Conservation (phyloP, 2,329 filamentous ascomycete genomes). For the Clonostachys rosea region DNA sequence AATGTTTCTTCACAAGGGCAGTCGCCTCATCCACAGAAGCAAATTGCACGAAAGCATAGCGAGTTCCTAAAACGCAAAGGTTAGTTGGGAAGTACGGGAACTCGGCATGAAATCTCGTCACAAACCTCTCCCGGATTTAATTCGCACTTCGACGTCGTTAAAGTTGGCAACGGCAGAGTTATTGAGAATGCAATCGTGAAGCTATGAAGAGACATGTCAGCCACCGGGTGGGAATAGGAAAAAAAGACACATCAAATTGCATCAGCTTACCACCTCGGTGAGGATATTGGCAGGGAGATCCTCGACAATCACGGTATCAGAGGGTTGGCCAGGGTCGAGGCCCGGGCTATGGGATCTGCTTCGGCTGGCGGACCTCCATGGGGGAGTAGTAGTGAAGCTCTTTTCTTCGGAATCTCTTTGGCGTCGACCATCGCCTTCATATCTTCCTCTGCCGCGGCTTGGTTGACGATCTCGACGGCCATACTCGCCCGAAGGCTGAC, state of each 20-base stretch:
- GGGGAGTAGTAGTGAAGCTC: slow-evolving; percentile 16
- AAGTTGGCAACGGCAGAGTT: slow-evolving; percentile 26
- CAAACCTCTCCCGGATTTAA: slow-evolving; percentile 26
- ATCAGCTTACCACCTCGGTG: background rate
- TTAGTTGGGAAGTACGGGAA: slow-evolving; percentile 6
- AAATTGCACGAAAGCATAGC: slow-evolving; percentile 36
- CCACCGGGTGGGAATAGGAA: slow-evolving; percentile 2
- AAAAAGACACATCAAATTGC: background rate
- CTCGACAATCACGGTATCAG: slow-evolving; percentile 50
- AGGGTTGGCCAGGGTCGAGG: slow-evolving; percentile 33
- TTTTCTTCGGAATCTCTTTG: slow-evolving; percentile 8
- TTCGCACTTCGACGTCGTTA: slow-evolving; percentile 29
- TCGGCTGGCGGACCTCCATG: slow-evolving; percentile 14
- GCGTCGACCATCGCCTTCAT: slow-evolving; percentile 10
- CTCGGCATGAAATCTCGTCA: slow-evolving; percentile 1
- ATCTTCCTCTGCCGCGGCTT: slow-evolving; percentile 3
- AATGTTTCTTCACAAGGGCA: slow-evolving; percentile 35
- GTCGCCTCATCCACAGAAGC: slow-evolving; percentile 29
- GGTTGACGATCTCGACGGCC: slow-evolving; percentile 9
- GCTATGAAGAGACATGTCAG: slow-evolving; percentile 19
- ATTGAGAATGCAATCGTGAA: slow-evolving; percentile 26
- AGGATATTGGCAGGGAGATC: slow-evolving; percentile 24
- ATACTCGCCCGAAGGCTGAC: slow-evolving; percentile 19
- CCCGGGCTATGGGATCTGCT: slow-evolving; percentile 26
- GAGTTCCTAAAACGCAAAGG: slow-evolving; percentile 19